These are phyloP conservation scores for Neurospora crassa DNA, from an alignment of 2,329 filamentous ascomycete genomes.

Conservation along the genomic window DNA sequence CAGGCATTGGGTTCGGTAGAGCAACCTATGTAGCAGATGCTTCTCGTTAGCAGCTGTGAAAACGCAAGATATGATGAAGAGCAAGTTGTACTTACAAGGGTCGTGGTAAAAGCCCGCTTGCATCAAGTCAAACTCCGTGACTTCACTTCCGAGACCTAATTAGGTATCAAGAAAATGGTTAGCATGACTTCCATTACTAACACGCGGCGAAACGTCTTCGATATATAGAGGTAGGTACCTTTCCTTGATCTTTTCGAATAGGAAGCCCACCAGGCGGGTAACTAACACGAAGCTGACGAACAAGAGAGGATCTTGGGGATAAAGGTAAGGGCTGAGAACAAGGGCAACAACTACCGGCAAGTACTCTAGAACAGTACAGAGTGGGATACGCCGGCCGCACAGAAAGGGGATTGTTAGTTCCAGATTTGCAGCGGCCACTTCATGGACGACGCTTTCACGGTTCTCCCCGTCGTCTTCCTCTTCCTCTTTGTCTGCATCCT, in stretches of 20 bases:
- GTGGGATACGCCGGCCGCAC: too few species aligned
- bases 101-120: not conserved
- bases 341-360: too few species aligned
- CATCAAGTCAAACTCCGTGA: not conserved
- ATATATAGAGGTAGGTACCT: not conserved
- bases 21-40: not conserved
- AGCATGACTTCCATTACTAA: not conserved
- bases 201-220: not conserved
- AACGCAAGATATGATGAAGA: not conserved
- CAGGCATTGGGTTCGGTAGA: not conserved
- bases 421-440: too few species aligned
- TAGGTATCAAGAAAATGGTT: not conserved
- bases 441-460: too few species aligned
- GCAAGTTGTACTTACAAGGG: not conserved
- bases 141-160: not conserved
- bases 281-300: too few species aligned
- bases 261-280: not conserved
- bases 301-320: too few species aligned
- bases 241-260: not conserved
- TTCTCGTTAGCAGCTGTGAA: not conserved
- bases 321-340: too few species aligned
- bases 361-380: too few species aligned
- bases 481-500: not conserved
- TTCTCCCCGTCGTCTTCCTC: not conserved
- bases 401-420: too few species aligned